These are phyloP conservation scores for Fusarium sp. DNA, from an alignment of 2,329 filamentous ascomycete genomes.

Conservation along the genomic window DNA sequence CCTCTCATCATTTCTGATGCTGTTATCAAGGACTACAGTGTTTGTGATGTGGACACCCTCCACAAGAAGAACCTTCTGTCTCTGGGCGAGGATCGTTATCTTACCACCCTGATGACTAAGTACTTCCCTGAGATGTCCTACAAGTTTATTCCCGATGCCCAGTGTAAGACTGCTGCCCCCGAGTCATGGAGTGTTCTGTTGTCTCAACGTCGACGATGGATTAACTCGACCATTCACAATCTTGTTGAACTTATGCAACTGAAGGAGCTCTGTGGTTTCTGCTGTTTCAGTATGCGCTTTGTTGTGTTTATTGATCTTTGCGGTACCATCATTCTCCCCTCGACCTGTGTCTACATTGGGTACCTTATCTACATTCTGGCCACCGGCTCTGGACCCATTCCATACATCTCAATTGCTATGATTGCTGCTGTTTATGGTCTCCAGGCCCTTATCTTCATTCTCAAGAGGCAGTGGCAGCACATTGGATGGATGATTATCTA, in stretches of 20 bases:
- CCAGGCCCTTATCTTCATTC: conserved; percentile 93
- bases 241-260: conserved; percentile 88
- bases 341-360: conserved; percentile 84
- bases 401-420: conserved; percentile 87
- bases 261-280: conserved; percentile 97
- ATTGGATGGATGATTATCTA: conserved; percentile 99
- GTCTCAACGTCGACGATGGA: conserved; percentile 99
- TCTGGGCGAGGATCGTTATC: conserved; percentile 94
- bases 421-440: conserved; percentile 93
- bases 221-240: conserved; percentile 99
- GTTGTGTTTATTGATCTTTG: conserved; percentile 94
- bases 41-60: conserved; percentile 90
- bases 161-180: conserved; percentile 91
- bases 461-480: conserved; percentile 98
- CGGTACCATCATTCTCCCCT: conserved; percentile 90
- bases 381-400: conserved; percentile 76
- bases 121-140: conserved; percentile 95
- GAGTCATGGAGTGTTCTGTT: conserved; percentile 93
- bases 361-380: conserved; percentile 87
- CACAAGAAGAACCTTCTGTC: conserved; percentile 97
- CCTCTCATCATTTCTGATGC: conserved; percentile 92
- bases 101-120: conserved; percentile 98
- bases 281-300: conserved; percentile 98
- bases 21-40: conserved; percentile 87
- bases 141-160: conserved; percentile 95